Base-by-base conservation (phyloP, 495 filamentous ascomycete species). In the Penicillium cinerascens region DNA sequence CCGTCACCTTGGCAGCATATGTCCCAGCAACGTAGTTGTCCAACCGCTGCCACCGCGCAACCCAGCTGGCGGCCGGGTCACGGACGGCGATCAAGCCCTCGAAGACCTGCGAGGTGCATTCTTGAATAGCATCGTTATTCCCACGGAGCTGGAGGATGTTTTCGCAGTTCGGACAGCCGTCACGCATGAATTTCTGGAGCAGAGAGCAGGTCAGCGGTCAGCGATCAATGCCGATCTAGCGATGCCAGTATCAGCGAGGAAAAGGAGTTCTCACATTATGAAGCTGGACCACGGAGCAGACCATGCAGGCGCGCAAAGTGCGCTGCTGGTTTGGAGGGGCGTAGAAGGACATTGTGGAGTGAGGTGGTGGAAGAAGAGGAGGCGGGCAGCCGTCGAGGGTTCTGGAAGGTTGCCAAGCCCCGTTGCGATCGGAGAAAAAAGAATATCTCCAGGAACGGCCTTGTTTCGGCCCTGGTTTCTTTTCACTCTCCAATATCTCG, bases 81-180 rank as follows among this genome's bases (percentile, higher is more conserved):
- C 84, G 79, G 20, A 96, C 74, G 13, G 87, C 79, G 53, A 96
- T 87, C 48, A 97, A 68, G 9, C 92, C 92, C 65, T 98, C 92
- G 64, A 88, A 98, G 51, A 96, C 91, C 60, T 90, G 87, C 1
- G 91, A 96, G 23, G 93, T 98, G 81, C 91, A 96, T 71, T 92
- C 90, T 61, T 88, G 81, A 64, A 97, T 87, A 16, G 81, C 79
- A 53, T 98, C 93, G 42, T 75, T 69, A 59, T 85, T 87, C 61
- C 87, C 86, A 51, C 81, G 77, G 59, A 97, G 85, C 64, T 88
- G 81, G 42, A 97, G 84, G 74, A 93, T 88, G 42, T 84, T 83
- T 63, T 96, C 91, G 78, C 93, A 98, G 75, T 98, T 98, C 35
- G 93, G 93, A 62, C 93, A 98, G 57, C 93, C 93, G 63, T 89